Evolutionary conservation across 768 basidiomycete genomes (phyloP).

Genomic region (Crepidotus variabilis): DNA sequence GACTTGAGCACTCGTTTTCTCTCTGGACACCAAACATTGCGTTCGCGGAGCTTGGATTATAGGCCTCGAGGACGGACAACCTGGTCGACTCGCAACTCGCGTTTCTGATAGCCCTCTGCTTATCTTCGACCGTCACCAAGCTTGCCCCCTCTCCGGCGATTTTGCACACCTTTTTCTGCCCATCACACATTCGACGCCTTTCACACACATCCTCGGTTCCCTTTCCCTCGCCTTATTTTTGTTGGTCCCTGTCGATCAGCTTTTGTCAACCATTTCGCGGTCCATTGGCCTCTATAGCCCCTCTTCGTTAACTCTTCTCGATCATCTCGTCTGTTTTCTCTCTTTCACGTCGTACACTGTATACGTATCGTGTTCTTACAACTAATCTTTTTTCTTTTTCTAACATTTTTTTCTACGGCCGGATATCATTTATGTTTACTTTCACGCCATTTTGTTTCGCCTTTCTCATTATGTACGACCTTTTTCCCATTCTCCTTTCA

Average conservation of each 20-base stretch:
- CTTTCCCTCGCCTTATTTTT: constrained; percentile 3
- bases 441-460: background rate
- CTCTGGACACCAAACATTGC: no score
- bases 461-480: background rate
- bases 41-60: no score
- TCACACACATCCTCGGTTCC: background rate
- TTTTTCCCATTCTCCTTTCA: constrained; percentile 1
- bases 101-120: no score
- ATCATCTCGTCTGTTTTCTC: background rate
- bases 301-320: background rate
- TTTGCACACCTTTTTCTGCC: background rate
- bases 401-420: background rate
- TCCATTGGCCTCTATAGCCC: background rate
- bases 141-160: no score
- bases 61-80: no score
- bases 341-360: background rate
- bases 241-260: background rate
- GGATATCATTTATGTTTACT: background rate
- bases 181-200: background rate
- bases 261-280: background rate
- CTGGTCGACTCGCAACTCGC: no score
- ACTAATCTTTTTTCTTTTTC: background rate
- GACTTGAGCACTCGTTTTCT: no score
- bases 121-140: no score
- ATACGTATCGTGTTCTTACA: background rate